phyloP scores from a whole-genome alignment of 148 eudicot genomes.

The Vaccinium darrowii region DNA sequence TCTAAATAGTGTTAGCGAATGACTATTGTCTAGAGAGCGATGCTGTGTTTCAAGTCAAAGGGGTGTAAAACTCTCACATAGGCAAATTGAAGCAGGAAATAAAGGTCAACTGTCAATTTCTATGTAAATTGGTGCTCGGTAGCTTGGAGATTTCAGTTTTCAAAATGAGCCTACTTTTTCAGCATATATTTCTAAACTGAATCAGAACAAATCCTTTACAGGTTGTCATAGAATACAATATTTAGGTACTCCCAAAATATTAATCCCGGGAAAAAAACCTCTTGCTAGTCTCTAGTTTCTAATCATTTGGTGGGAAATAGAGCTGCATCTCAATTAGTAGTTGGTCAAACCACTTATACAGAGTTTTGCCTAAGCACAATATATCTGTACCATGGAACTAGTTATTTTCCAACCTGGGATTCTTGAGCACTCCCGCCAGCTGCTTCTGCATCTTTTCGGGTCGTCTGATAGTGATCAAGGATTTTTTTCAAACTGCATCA shows the following conservation, averaged over 20 bases:
- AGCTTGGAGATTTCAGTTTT: neutral
- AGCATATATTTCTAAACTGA: neutral
- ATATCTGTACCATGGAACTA: neutral
- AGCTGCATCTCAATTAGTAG: neutral
- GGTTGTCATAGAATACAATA: neutral
- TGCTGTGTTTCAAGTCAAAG: neutral
- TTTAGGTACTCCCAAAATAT: neutral
- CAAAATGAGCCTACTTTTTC: neutral
- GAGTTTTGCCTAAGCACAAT: neutral
- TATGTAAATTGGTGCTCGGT: neutral
- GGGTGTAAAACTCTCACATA: neutral
- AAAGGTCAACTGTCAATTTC: neutral
- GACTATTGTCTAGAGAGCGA: neutral
- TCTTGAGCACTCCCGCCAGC: constrained; percentile 10
- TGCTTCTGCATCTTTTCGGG: constrained; percentile 1
- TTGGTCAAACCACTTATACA: neutral
- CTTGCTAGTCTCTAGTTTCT: neutral
- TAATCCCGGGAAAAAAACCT: neutral
- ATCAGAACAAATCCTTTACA: neutral
- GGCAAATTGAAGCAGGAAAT: neutral
- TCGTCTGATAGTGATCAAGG: constrained; percentile 6
- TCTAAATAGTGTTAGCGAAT: neutral
- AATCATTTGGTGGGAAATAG: neutral
- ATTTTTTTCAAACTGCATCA: constrained; percentile 25
- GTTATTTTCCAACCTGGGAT: neutral